Conservation (phyloP, 192 early-diverging fungal species). For the Phycomyces blakesleeanus region DNA sequence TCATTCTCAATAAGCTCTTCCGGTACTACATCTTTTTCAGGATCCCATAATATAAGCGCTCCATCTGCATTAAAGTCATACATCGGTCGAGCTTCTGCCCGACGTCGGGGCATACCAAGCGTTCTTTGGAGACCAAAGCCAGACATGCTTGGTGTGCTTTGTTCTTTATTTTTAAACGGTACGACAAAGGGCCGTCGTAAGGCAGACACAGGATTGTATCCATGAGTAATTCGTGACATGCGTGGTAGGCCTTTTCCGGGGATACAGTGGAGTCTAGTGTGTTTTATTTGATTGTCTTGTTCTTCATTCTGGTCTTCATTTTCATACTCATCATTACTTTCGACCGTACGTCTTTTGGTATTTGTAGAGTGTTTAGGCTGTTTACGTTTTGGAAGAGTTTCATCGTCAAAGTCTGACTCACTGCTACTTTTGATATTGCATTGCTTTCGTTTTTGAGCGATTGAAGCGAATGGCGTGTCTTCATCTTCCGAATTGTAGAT, state of each 20-base stretch:
- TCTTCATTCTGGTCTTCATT: too few species aligned
- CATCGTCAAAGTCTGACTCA: too few species aligned
- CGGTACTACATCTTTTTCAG: conserved; percentile 42
- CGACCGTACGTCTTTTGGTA: too few species aligned
- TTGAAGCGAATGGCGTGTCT: too few species aligned
- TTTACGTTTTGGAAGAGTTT: too few species aligned
- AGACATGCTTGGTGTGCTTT: neutral
- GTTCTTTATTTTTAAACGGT: neutral
- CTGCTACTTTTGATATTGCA: too few species aligned
- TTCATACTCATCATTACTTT: too few species aligned
- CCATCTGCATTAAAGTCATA: conserved; percentile 81
- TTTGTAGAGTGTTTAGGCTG: too few species aligned
- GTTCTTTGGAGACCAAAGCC: conserved; percentile 14
- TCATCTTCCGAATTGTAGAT: too few species aligned
- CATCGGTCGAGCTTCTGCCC: conserved; percentile 54
- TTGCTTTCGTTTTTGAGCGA: too few species aligned
- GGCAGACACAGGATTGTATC: neutral
- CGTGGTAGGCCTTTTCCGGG: neutral
- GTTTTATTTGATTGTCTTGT: too few species aligned
- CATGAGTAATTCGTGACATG: neutral
- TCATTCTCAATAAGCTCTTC: conserved; percentile 1
- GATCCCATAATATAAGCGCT: conserved; percentile 84
- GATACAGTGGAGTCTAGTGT: too few species aligned
- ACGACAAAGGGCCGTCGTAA: neutral
- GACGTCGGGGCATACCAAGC: conserved; percentile 56